These are phyloP conservation scores for Luffa aegyptiaca DNA, from an alignment of 306 rosid genomes.

Conservation along the genomic window DNA sequence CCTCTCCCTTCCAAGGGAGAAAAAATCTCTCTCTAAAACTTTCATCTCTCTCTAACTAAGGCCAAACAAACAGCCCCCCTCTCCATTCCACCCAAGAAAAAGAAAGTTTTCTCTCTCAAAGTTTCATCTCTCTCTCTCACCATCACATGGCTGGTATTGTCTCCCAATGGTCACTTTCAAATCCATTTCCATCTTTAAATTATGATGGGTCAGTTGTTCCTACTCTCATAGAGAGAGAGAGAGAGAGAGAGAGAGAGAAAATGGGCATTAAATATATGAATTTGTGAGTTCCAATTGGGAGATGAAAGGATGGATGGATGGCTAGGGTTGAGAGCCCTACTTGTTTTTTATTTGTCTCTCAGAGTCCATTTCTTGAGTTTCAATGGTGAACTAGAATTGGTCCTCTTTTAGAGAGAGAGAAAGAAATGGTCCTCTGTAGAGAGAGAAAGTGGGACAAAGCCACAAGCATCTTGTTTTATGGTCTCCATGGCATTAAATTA, in stretches of 20 bases:
- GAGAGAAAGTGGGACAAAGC: slow-evolving; percentile 17
- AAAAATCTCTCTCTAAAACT: neutral
- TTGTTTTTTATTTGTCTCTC: slow-evolving; percentile 14
- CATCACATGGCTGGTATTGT: slow-evolving; percentile 17
- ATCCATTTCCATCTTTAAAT: slow-evolving; percentile 18
- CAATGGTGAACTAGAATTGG: neutral
- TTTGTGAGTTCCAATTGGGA: neutral
- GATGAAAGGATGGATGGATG: slow-evolving; percentile 9
- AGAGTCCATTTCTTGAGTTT: neutral
- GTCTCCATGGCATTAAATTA: slow-evolving; percentile 27
- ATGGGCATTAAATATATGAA: slow-evolving; percentile 1
- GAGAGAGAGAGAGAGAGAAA: neutral
- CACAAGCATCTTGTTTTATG: slow-evolving; percentile 37
- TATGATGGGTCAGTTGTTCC: slow-evolving; percentile 17
- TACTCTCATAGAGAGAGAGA: neutral
- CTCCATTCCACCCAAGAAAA: neutral
- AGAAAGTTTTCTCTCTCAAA: neutral
- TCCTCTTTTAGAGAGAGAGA: neutral
- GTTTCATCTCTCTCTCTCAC: neutral
- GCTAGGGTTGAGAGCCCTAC: slow-evolving; percentile 29
- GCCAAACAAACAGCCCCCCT: neutral
- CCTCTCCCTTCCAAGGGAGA: neutral
- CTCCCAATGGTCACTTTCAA: slow-evolving; percentile 15
- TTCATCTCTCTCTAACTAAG: neutral
- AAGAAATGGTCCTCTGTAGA: slow-evolving; percentile 1